Base-by-base conservation (phyloP, 2,329 filamentous ascomycete species). In the Pseudogymnoascus pannorum region DNA sequence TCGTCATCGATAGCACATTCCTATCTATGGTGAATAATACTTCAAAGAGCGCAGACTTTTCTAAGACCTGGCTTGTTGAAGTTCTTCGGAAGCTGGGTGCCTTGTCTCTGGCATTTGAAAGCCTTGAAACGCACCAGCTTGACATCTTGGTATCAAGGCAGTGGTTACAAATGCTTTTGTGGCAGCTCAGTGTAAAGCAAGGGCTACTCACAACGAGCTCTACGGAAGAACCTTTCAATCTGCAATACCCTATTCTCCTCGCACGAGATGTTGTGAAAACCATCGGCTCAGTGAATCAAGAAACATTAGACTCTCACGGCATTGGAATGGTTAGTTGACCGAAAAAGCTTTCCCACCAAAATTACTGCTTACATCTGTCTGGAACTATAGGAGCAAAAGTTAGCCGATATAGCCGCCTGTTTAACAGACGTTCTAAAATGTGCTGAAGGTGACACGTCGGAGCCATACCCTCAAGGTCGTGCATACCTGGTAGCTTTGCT, bases 131-230 rank as follows among this genome's bases (percentile, higher is more conserved):
- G 48, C 48, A 54, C 48, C 48, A 54, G 18, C 26, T 54, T 7
- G 48, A 54, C 48, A 54, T 54, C n/a, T 54, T 54, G 24, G 48
- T 54, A 54, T 54, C 48, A 31, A 54, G 26, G 31, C 48, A 54
- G 16, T 54, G 48, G 48, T 11, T 54, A 18, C 48, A 54, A 26
- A 54, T 54, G 48, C 48, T 29, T 54, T 26, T 54, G n/a, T 54
- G 48, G 48, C 48, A 54, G n/a, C 48, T 54, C 18, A 54, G 48
- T 54, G 48, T 54, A 26, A 54, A 54, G 14, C 48, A 54, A 12
- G 48, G 48, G 8, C 48, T 54, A 5, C 48, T 54, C 24, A 54
- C 48, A 31, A 54, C 48, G 24, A 54, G 26, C 48, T 54, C 48
- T 12, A 54, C 48, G n/a, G 48, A 54, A 26, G 48, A 54, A 6